Evolutionary conservation across 352 stramenopile species (phyloP), one percentile per base, ranked within the genome.

Genomic region (Phytophthora palmivora): DNA sequence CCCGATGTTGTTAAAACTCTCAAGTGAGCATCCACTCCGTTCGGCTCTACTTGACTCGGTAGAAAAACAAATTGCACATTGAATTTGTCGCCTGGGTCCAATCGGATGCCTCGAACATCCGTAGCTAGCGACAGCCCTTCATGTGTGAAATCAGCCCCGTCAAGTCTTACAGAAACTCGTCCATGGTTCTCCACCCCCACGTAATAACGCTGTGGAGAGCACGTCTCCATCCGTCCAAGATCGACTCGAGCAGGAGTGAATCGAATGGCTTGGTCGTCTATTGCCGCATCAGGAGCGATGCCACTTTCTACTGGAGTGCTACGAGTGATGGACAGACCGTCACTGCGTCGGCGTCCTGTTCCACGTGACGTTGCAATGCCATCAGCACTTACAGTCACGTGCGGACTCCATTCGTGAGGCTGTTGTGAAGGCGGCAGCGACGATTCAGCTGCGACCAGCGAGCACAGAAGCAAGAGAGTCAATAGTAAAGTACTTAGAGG

Each of bases 1-100:
- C 82, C 82, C 1, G 69, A 72, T 3, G 82, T 80, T 14, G 82
- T 88, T 7, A 68, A 50, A 4, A 91, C 39, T 14, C 78, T 64
- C 32, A 88, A 63, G 34, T 69, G 47, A 9, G 58, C 43, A 8
- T 76, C 56, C 18, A 76, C 47, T 24, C 67, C 67, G 16, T 65
- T 54, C 12, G 51, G 46, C 32, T 67, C 47, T 16, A 60, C 63
- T 21, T 74, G 51, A 47, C 64, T 53, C 9, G 69, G 67, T 7
- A 87, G 56, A 47, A 82, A 76, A 6, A 78, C 47, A 30, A 87
- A 58, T 21, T 76, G 49, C 15, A 90, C 16, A 14, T 70, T 63
- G 21, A 85, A 56, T 32, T 56, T 61, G 24, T 77, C 58, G 0
- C 63, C 60, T 0, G 76, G 77, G 21, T 74, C 67, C 32, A 88